These are phyloP conservation scores for Leavenworthia alabamica DNA, from an alignment of 345 rosid genomes.

Conservation along the genomic window DNA sequence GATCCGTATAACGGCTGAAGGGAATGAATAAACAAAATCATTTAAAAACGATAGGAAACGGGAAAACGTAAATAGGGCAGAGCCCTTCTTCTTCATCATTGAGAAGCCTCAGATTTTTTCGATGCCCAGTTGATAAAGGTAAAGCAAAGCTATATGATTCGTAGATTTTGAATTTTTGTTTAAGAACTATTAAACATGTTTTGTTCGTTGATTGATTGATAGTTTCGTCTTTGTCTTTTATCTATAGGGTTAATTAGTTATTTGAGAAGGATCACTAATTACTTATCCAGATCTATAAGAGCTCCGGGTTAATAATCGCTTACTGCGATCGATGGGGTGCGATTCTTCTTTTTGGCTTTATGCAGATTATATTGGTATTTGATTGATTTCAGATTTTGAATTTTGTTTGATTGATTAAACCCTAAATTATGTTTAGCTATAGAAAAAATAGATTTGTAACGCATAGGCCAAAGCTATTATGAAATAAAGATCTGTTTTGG, in stretches of 20 bases:
- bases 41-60: conserved; percentile 25
- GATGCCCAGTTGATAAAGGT: conserved; percentile 21
- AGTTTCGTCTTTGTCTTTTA: conserved; percentile 1
- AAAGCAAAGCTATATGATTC: conserved; percentile 13
- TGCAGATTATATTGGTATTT: not conserved
- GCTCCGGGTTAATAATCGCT: too few species aligned
- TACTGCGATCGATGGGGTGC: conserved; percentile 82
- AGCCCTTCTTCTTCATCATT: conserved; percentile 16
- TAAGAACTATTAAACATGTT: too few species aligned
- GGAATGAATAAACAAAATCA: conserved; percentile 19
- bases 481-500: not conserved
- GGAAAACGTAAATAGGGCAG: conserved; percentile 17
- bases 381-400: conserved; percentile 16
- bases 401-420: too few species aligned
- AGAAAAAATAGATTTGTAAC: not conserved
- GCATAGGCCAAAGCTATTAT: too few species aligned
- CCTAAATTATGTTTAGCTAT: conserved; percentile 12
- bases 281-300: conserved; percentile 41
- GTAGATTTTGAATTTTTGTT: conserved; percentile 2
- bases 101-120: not conserved
- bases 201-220: conserved; percentile 24
- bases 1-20: conserved; percentile 29
- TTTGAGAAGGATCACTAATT: conserved; percentile 11
- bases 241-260: conserved; percentile 23
- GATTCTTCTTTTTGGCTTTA: conserved; percentile 26